These are phyloP conservation scores for Chionographis japonica DNA, from an alignment of 106 monocot genomes.

Conservation along the genomic window DNA sequence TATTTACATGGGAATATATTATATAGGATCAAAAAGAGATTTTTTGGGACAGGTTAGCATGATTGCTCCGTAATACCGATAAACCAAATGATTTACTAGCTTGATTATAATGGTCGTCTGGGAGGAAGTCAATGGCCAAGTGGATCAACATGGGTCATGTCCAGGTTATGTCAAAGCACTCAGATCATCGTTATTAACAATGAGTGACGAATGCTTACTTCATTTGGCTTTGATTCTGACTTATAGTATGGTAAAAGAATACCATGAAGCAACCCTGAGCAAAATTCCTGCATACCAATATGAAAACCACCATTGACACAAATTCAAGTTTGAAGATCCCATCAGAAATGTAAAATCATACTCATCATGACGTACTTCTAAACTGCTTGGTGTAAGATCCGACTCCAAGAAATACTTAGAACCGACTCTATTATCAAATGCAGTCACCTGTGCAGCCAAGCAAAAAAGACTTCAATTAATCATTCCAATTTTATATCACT, in stretches of 20 bases:
- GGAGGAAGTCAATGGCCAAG: too few species aligned
- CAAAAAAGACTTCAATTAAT: constrained; percentile 3
- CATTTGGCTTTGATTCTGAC: constrained; percentile 70
- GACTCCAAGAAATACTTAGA: constrained; percentile 78
- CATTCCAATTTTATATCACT: too few species aligned
- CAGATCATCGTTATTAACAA: neutral
- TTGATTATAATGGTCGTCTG: too few species aligned
- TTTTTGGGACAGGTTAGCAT: too few species aligned
- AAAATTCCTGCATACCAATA: constrained; percentile 56
- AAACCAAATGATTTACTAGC: too few species aligned
- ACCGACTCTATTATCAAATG: constrained; percentile 82
- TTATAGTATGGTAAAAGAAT: constrained; percentile 57
- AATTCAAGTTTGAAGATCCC: neutral
- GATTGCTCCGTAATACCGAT: too few species aligned
- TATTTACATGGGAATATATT: too few species aligned
- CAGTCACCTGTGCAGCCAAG: constrained; percentile 60
- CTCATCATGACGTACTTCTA: constrained; percentile 47
- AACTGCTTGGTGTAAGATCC: constrained; percentile 46
- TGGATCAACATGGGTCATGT: too few species aligned
- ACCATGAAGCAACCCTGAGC: constrained; percentile 49
- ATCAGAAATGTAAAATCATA: neutral
- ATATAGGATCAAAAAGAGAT: too few species aligned
- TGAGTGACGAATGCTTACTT: constrained; percentile 25
- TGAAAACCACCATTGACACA: neutral
- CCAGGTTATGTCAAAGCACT: too few species aligned